Base-by-base conservation (phyloP, 768 basidiomycete genomes). In the Leccinum truebloodii region DNA sequence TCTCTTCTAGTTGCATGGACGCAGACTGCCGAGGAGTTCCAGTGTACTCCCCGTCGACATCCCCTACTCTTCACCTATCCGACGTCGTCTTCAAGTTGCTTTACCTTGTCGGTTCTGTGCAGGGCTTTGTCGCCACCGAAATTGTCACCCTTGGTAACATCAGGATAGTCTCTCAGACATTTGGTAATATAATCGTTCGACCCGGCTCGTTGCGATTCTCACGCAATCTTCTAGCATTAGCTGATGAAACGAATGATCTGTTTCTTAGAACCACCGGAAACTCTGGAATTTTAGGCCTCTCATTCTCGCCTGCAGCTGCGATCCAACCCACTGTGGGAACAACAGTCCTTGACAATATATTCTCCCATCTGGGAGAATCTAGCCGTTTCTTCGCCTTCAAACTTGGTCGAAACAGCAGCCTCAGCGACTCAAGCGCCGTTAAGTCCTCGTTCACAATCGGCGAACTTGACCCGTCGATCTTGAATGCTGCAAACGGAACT, bases 261-360 rank as follows among this genome's bases (percentile, higher is more conserved):
- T 76, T 75, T 14, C 77, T 86, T 34, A 69, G 77, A 12, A 70
- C 69, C 14, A 79, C 79, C 1, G 80, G 79, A 20, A 81, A 81
- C 60, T 85, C 83, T 20, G 85, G 84, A 4, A 81, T 86, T 28
- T 67, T 84, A 14, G 86, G 86, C 6, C 78, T 87, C 30, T 74
- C 80, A 0, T 85, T 86, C 64, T 72, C 82, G 14, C 69, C 76
- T 30, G 71, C 74, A 32, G 82, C 83, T 3, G 72, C 81, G n/a
- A 84, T 86, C 18, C 66, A 73, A 30, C 62, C 74, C 35, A 78
- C 75, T 0, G 60, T 70, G n/a, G 84, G 86, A 34, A 71, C 65
- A 2, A 79, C 81, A 6, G 52, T 84, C 13, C 74, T 83, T 4
- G 74, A 80, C 54, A 87, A 83, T 62, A 64, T 86, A 26, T 75